These are phyloP conservation scores for Aspergillus aculeatinus DNA, from an alignment of 2,329 filamentous ascomycete genomes.

Conservation along the genomic window DNA sequence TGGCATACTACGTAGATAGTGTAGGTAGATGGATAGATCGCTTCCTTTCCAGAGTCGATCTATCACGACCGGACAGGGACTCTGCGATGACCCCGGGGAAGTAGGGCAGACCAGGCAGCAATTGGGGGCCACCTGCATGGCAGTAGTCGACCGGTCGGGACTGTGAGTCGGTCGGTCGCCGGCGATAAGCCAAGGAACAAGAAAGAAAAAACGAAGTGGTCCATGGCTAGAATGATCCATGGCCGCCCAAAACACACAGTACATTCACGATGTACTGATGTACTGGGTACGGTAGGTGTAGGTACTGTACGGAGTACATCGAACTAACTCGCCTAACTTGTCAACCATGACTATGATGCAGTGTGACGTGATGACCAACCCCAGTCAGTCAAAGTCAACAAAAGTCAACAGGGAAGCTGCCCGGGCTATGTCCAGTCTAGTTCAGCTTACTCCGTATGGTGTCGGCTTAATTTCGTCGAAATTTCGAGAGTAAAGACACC, in stretches of 20 bases:
- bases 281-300: too few relatives aligned
- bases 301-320: too few relatives aligned
- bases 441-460: not conserved
- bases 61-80: not conserved
- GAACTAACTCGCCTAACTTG: too few relatives aligned
- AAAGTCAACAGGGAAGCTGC: not conserved
- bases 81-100: too few relatives aligned
- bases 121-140: not conserved
- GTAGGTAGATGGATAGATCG: too few relatives aligned
- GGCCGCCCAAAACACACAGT: not conserved
- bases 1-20: too few relatives aligned
- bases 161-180: too few relatives aligned
- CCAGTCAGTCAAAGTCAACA: too few relatives aligned
- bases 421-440: not conserved
- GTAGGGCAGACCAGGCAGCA: not conserved
- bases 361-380: not conserved
- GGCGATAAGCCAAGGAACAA: not conserved
- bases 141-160: too few relatives aligned
- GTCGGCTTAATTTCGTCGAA: slow-evolving; percentile 6
- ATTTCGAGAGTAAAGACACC: not conserved
- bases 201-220: too few relatives aligned
- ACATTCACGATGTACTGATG: too few relatives aligned
- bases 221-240: not conserved
- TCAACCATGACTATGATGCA: not conserved
- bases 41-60: not conserved